Percentiles rank a stretch among this genome's conserved stretches.
These are phyloP conservation scores for Ceratobasidium theobromae DNA, from an alignment of 1,284 basidiomycete genomes.

Conservation along the genomic window DNA sequence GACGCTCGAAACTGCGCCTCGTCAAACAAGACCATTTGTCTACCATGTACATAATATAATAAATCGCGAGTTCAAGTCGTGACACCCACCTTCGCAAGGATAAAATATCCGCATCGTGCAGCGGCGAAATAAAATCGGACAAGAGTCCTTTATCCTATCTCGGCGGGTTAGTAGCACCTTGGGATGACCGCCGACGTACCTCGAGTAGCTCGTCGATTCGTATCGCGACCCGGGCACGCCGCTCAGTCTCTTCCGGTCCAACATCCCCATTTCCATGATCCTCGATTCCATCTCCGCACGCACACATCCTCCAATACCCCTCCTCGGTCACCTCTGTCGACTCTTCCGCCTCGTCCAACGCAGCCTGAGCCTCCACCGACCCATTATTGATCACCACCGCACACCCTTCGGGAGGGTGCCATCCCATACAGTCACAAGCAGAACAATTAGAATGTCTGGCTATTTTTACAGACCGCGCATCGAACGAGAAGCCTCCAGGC, in stretches of 20 bases:
- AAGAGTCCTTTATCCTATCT: constrained; percentile 71
- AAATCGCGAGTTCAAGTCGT: constrained; percentile 42
- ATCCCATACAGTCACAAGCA: constrained; percentile 61
- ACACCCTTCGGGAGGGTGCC: constrained; percentile 63
- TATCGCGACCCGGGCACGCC: constrained; percentile 75
- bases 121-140: constrained; percentile 64
- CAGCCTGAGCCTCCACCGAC: constrained; percentile 51
- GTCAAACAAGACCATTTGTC: constrained; percentile 30
- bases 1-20: constrained; percentile 9
- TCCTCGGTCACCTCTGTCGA: constrained; percentile 47
- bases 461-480: constrained; percentile 65
- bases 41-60: not conserved
- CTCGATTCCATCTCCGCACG: constrained; percentile 70
- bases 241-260: constrained; percentile 61
- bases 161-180: constrained; percentile 9
- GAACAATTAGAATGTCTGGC: constrained; percentile 69
- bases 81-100: constrained; percentile 75
- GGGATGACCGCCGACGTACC: constrained; percentile 49
- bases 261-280: constrained; percentile 67
- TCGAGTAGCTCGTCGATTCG: constrained; percentile 83
- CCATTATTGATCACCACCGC: constrained; percentile 58
- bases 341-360: constrained; percentile 66
- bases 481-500: constrained; percentile 31
- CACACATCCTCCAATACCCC: constrained; percentile 65
- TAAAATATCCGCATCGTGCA: constrained; percentile 66